Evolutionary conservation across 768 basidiomycete genomes (phyloP), one percentile per base, ranked within the genome.

Genomic region (Kwoniella bestiolae): DNA sequence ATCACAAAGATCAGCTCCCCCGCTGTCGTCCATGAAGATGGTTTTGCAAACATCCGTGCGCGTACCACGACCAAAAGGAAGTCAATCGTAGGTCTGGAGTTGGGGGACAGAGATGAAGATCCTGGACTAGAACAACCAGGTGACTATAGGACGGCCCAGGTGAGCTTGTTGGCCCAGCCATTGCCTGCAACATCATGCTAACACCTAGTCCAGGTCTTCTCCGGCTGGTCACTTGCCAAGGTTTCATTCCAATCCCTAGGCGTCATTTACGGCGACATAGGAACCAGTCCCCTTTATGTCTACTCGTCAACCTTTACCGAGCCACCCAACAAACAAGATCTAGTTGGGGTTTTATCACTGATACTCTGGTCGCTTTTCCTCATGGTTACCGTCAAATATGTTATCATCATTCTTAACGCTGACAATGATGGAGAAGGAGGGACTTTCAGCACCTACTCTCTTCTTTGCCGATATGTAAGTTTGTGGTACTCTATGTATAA

Each of bases 401-500:
- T 55, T 0, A 9, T 32, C 16, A 35, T 55, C 6, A 11, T 55
- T 23, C 52, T 55, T 32, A 5, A 35, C 18, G 52, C 52, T 5
- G 52, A 55, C 3, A 55, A 55, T 34, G 52, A 55, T 55, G 52
- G 52, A n/a, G 52, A 55, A 35, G 52, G 52, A 16, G 52, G 52
- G 2, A 55, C 52, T 16, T 55, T 55, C 21, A 55, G 52, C 32
- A 55, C 52, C 8, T 55, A 55, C 21, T 32, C 52, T 7, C 11
- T 55, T 11, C 32, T 55, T 8, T 55, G 31, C 7, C 29, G 52
- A 34, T 55, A 55, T 35, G 52, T 55, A 21, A 55, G 52, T 34
- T 6, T 2, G 8, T 32, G 6, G 5, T 12, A 21, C 3, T 11
- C 7, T 1, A 6, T 1, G 50, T 14, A 47, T 47, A 32, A 38